Evolutionary conservation across 768 basidiomycete species (phyloP).

Genomic region (Agaricus bisporus): DNA sequence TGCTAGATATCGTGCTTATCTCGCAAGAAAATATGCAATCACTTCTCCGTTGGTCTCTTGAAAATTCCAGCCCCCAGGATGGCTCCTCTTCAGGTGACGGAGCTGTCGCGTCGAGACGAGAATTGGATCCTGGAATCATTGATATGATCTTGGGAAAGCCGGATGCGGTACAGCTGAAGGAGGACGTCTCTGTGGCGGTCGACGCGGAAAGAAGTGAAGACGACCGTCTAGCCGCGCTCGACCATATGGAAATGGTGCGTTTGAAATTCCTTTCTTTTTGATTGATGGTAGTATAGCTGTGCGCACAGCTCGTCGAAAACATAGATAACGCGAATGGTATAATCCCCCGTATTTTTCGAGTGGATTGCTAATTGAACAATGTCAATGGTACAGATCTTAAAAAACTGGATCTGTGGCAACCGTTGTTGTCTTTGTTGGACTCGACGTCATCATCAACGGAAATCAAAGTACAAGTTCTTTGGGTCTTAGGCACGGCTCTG

Average conservation of each 20-base stretch:
- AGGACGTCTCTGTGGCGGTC: slow-evolving; percentile 58
- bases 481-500: slow-evolving; percentile 85
- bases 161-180: slow-evolving; percentile 81
- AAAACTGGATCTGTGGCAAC: slow-evolving; percentile 74
- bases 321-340: slow-evolving; percentile 87
- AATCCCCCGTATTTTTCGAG: slow-evolving; percentile 1
- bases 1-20: neutral
- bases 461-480: slow-evolving; percentile 64
- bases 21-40: slow-evolving; percentile 47
- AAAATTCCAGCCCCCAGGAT: slow-evolving; percentile 47
- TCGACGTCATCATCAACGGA: slow-evolving; percentile 47
- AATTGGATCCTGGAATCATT: slow-evolving; percentile 79
- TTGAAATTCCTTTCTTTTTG: neutral
- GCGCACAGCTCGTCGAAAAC: slow-evolving; percentile 65
- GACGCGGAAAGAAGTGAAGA: slow-evolving; percentile 51
- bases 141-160: slow-evolving; percentile 81
- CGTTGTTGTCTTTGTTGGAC: slow-evolving; percentile 59
- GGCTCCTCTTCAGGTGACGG: slow-evolving; percentile 20
- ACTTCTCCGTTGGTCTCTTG: slow-evolving; percentile 77
- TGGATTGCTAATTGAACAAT: neutral
- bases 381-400: slow-evolving; percentile 50
- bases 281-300: neutral
- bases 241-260: slow-evolving; percentile 82
- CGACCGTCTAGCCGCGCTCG: slow-evolving; percentile 62
- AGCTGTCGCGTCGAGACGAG: slow-evolving; percentile 32